A percentile compares a stretch with the other conserved stretches of the same genome.
phyloP scores from a whole-genome alignment of 1,284 basidiomycete genomes.

The Athelia sp. region DNA sequence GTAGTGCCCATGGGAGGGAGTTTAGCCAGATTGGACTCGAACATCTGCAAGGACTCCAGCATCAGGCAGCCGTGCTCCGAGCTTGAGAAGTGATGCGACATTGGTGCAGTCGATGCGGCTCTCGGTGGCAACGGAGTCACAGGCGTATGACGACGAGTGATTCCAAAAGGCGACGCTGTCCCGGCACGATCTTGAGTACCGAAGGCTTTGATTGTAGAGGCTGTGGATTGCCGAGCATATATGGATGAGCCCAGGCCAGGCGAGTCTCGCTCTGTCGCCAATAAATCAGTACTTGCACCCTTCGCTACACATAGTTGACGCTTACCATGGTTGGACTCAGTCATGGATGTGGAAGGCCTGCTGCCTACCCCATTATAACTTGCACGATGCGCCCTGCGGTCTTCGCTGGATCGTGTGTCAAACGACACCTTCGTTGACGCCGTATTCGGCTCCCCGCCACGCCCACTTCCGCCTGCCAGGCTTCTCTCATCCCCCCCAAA shows the following conservation, averaged over 20 bases:
- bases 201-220: background rate
- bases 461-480: conserved; percentile 24
- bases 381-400: conserved; percentile 5
- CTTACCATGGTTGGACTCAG: conserved; percentile 16
- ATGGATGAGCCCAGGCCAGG: background rate
- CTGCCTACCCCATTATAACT: conserved; percentile 1
- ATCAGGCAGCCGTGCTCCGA: conserved; percentile 64
- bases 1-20: conserved; percentile 38
- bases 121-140: conserved; percentile 11
- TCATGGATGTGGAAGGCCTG: conserved; percentile 28
- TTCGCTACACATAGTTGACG: conserved; percentile 1
- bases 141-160: conserved; percentile 15
- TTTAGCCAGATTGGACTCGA: conserved; percentile 59
- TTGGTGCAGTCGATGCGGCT: conserved; percentile 10
- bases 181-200: conserved; percentile 16
- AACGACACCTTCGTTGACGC: background rate
- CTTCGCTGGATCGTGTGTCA: background rate
- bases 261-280: background rate
- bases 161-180: conserved; percentile 16
- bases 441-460: background rate
- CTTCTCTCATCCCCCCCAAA: conserved; percentile 25
- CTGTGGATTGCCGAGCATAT: background rate
- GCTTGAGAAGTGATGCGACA: conserved; percentile 19
- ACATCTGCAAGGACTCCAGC: conserved; percentile 62
- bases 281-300: background rate